Evolutionary conservation across 1,139 yeast genomes (phyloP).

Genomic region (Yamadazyma sp.): DNA sequence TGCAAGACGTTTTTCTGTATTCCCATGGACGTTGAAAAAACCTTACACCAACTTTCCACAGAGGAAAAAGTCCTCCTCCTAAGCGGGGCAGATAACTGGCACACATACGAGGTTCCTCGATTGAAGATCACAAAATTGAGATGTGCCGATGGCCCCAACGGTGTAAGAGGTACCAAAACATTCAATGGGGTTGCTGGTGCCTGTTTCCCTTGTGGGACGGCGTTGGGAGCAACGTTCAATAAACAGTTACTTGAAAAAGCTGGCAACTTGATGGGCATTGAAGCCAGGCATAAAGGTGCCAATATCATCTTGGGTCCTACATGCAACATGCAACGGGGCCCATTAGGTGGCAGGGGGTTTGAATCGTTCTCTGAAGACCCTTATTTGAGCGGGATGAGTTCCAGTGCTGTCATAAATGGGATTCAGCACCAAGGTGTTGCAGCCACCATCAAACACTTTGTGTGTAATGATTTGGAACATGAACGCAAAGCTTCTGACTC

Average conservation of each 20-base stretch:
- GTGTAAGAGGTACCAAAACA: constrained; percentile 32
- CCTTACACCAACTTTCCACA: constrained; percentile 39
- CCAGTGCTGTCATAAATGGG: constrained; percentile 29
- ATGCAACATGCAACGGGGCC: constrained; percentile 33
- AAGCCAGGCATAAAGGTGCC: constrained; percentile 33
- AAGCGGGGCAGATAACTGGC: constrained; percentile 57
- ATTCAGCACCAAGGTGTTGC: constrained; percentile 38
- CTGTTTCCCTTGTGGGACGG: constrained; percentile 40
- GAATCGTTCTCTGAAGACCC: constrained; percentile 38
- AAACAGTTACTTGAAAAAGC: constrained; percentile 25
- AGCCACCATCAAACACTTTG: constrained; percentile 61
- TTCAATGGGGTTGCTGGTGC: constrained; percentile 32
- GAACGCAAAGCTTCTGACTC: constrained; percentile 52
- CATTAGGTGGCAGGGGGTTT: constrained; percentile 37
- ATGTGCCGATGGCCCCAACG: constrained; percentile 37
- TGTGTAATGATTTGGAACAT: constrained; percentile 61
- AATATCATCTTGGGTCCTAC: constrained; percentile 38
- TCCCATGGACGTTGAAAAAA: constrained; percentile 38
- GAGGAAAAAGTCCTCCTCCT: constrained; percentile 48
- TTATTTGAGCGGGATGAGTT: constrained; percentile 30
- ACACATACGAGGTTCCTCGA: constrained; percentile 48
- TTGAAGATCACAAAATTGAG: constrained; percentile 34
- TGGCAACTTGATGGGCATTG: constrained; percentile 33
- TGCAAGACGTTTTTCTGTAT: background rate
- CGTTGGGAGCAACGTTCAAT: constrained; percentile 44